Conservation (phyloP, 1,284 basidiomycete genomes). For the Bjerkandera adusta region DNA sequence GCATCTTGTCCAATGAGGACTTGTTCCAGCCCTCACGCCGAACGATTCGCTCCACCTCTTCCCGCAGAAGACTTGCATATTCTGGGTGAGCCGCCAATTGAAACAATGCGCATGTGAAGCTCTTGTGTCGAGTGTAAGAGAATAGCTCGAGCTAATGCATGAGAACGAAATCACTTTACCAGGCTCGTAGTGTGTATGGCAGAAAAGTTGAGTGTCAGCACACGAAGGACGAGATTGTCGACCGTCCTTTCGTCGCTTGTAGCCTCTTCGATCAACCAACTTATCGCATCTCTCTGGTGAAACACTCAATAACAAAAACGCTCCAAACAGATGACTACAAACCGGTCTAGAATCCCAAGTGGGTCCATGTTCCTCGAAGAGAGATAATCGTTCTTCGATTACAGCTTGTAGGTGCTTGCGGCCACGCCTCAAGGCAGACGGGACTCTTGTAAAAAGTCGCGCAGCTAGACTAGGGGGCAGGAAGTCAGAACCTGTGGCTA, state of each 20-base stretch:
- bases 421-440: conserved; percentile 3
- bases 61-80: conserved; percentile 36
- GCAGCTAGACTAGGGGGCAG: neutral
- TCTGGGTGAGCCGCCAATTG: conserved; percentile 37
- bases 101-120: conserved; percentile 35
- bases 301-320: neutral
- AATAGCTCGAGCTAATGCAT: neutral
- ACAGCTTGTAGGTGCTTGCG: conserved; percentile 29
- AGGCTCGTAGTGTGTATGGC: conserved; percentile 38
- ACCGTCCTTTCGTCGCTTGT: conserved; percentile 30
- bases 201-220: conserved; percentile 38
- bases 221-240: conserved; percentile 27
- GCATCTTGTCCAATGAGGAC: conserved; percentile 37
- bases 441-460: conserved; percentile 13
- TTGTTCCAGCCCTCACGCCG: conserved; percentile 44
- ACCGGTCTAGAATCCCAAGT: too few relatives aligned
- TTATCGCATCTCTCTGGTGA: conserved; percentile 38
- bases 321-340: neutral
- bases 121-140: conserved; percentile 18
- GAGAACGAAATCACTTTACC: conserved; percentile 19
- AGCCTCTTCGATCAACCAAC: conserved; percentile 42
- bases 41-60: conserved; percentile 40
- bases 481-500: neutral
- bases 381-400: conserved; percentile 38
- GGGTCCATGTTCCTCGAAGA: too few relatives aligned